These are phyloP conservation scores for Coprinellus aureogranulatus DNA, from an alignment of 768 basidiomycete genomes.

Conservation along the genomic window DNA sequence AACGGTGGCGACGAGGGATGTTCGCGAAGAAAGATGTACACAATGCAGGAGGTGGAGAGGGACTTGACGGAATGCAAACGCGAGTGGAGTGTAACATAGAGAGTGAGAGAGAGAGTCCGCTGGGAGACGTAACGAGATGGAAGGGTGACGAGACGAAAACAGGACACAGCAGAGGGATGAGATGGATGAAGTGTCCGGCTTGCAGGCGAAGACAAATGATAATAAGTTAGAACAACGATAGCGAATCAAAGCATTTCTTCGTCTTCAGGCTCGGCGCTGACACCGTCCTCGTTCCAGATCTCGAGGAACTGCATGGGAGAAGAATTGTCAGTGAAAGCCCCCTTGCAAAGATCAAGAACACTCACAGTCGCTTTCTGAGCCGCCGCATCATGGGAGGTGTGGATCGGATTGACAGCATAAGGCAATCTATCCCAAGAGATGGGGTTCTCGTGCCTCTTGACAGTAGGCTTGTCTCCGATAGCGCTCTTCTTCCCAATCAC, in stretches of 20 bases:
- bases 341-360: too few relatives aligned
- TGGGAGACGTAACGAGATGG: too few relatives aligned
- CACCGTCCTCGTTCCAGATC: slow-evolving; percentile 81
- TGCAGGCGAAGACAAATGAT: too few relatives aligned
- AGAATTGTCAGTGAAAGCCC: background rate
- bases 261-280: slow-evolving; percentile 60
- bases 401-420: slow-evolving; percentile 57
- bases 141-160: background rate
- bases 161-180: slow-evolving; percentile 1
- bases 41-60: background rate
- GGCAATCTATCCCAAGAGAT: slow-evolving; percentile 76
- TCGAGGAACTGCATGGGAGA: slow-evolving; percentile 57
- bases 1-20: background rate
- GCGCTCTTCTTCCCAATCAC: slow-evolving; percentile 86
- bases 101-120: too few relatives aligned
- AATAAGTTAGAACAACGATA: background rate
- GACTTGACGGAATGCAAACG: too few relatives aligned
- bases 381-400: slow-evolving; percentile 59
- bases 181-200: too few relatives aligned
- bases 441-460: slow-evolving; percentile 56
- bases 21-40: too few relatives aligned
- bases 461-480: slow-evolving; percentile 78
- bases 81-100: too few relatives aligned
- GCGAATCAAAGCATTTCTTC: slow-evolving; percentile 31
- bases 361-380: slow-evolving; percentile 65